Conservation (phyloP, 2,329 filamentous ascomycete genomes). For the Exserohilum rostratum region DNA sequence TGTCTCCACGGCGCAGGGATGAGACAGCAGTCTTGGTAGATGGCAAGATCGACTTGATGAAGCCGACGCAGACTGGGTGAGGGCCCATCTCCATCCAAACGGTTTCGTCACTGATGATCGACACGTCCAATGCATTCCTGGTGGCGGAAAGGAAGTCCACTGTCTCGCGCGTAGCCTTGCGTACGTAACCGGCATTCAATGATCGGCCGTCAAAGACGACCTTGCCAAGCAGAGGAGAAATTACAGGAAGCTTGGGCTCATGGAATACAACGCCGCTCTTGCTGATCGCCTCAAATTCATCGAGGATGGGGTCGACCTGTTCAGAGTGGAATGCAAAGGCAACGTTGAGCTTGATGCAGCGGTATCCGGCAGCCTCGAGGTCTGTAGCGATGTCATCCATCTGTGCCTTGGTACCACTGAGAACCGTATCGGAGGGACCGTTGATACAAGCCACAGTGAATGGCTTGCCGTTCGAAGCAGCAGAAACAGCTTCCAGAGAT, state of each 20-base stretch:
- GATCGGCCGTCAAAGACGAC: background rate
- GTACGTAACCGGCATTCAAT: background rate
- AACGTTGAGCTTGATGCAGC: constrained; percentile 21
- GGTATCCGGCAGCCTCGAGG: constrained; percentile 10
- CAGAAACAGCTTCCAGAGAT: constrained; percentile 32
- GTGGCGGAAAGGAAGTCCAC: background rate
- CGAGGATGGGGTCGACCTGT: constrained; percentile 52
- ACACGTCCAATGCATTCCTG: background rate
- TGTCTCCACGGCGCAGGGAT: background rate
- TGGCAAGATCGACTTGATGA: background rate
- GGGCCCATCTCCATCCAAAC: constrained; percentile 1
- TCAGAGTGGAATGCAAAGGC: constrained; percentile 32
- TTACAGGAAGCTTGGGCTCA: background rate
- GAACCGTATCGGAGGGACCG: constrained; percentile 36
- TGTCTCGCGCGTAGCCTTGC: background rate
- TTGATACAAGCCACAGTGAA: constrained; percentile 42
- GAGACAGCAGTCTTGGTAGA: background rate
- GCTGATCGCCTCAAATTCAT: constrained; percentile 45
- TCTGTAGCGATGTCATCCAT: constrained; percentile 11
- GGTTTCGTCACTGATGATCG: background rate
- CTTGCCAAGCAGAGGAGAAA: background rate
- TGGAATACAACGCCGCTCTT: constrained; percentile 31
- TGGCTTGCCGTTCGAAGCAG: constrained; percentile 2
- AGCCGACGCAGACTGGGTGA: constrained; percentile 1
- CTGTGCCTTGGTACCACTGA: constrained; percentile 30